A percentile compares a stretch with the other conserved stretches of the same genome.
These are phyloP conservation scores for Colletotrichum paranaense DNA, from an alignment of 2,329 filamentous ascomycete species.

Conservation along the genomic window DNA sequence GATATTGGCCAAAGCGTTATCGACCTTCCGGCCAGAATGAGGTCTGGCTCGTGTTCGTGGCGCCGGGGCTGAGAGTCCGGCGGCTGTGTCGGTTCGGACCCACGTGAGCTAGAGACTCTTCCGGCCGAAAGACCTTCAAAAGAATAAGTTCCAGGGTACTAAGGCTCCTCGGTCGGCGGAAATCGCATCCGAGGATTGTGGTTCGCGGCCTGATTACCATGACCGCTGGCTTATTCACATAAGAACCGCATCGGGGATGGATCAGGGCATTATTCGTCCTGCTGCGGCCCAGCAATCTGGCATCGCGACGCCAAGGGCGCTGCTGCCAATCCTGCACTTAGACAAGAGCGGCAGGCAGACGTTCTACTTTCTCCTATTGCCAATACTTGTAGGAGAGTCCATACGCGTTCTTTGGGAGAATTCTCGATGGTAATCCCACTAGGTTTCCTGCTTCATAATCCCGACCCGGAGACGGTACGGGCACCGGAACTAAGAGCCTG, in stretches of 20 bases:
- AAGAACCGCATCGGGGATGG: slow-evolving; percentile 10
- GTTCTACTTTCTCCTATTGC: neutral
- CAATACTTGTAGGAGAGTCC: neutral
- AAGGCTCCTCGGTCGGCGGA: neutral
- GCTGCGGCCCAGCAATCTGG: neutral
- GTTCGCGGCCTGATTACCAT: neutral
- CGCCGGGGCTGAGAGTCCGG: neutral
- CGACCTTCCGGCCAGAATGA: neutral
- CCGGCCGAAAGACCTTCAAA: neutral
- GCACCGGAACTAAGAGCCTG: neutral
- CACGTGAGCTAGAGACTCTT: neutral
- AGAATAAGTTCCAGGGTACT: too few relatives aligned
- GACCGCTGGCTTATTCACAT: neutral
- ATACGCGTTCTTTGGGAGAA: neutral
- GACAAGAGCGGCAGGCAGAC: neutral
- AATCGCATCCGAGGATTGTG: neutral
- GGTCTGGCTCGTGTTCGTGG: neutral
- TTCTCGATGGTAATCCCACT: neutral
- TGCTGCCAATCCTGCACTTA: neutral
- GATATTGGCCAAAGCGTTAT: neutral
- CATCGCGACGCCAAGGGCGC: neutral
- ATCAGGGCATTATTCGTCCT: neutral
- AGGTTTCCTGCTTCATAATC: neutral
- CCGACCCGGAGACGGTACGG: neutral
- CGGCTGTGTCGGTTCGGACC: neutral